Evolutionary conservation across 257 asterid genomes (phyloP).

Genomic region (Craterostigma plantagineum): DNA sequence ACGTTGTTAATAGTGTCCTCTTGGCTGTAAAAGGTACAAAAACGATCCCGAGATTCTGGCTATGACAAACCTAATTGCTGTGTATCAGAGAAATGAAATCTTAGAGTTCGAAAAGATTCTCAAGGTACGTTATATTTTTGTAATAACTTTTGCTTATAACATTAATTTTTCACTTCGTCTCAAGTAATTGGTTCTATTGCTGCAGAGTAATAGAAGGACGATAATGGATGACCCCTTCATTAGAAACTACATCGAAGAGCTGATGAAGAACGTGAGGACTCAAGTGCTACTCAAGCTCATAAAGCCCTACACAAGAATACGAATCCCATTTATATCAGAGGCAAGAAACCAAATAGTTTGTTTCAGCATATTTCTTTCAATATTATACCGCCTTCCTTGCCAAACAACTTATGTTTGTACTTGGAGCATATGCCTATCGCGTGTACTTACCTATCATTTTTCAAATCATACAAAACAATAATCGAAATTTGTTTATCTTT

Average conservation of each 20-base stretch:
- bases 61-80: slow-evolving; percentile 92
- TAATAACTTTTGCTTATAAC: too few relatives aligned
- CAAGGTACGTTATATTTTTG: slow-evolving; percentile 29
- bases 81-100: slow-evolving; percentile 91
- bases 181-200: slow-evolving; percentile 6
- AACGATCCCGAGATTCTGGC: slow-evolving; percentile 95
- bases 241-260: slow-evolving; percentile 95
- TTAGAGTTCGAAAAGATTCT: slow-evolving; percentile 92
- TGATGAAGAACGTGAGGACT: slow-evolving; percentile 87
- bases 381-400: too few relatives aligned
- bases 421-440: too few relatives aligned
- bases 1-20: background rate
- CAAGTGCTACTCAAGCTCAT: slow-evolving; percentile 95
- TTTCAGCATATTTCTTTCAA: too few relatives aligned
- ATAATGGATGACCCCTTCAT: slow-evolving; percentile 98
- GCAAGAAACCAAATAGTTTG: slow-evolving; percentile 25
- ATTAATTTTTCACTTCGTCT: background rate
- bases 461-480: slow-evolving; percentile 1
- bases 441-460: too few relatives aligned
- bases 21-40: slow-evolving; percentile 38
- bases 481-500: slow-evolving; percentile 2
- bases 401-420: too few relatives aligned
- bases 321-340: slow-evolving; percentile 93
- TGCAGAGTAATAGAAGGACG: slow-evolving; percentile 88
- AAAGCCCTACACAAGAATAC: slow-evolving; percentile 90